phyloP scores from a whole-genome alignment of 73 alveolate genomes.

The Tetrahymena thermophila region DNA sequence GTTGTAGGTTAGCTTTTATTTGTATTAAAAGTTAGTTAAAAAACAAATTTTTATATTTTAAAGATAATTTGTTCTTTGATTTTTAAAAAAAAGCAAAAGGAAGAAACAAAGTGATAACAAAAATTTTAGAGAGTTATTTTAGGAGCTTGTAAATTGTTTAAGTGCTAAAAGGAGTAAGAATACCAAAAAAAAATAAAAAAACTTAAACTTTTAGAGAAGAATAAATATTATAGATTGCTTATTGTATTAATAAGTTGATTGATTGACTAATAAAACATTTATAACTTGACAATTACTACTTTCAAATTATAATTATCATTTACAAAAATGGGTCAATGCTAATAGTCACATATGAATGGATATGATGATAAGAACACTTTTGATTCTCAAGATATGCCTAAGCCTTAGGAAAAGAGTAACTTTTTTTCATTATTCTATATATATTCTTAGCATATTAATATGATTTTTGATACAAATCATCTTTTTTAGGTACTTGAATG shows the following conservation, averaged over 20 bases:
- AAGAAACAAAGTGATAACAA: background rate
- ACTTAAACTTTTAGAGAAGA: too few relatives aligned
- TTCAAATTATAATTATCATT: background rate
- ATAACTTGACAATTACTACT: background rate
- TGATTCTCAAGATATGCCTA: background rate
- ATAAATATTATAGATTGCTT: background rate
- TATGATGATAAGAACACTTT: background rate
- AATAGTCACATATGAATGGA: background rate
- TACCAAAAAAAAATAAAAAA: too few relatives aligned
- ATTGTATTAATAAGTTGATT: background rate
- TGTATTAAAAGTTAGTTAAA: background rate
- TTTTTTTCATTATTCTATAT: background rate
- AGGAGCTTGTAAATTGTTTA: background rate
- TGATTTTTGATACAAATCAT: background rate
- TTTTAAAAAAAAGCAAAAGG: background rate
- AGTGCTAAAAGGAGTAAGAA: background rate
- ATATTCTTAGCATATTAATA: background rate
- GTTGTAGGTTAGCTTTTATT: background rate
- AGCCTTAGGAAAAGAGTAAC: background rate
- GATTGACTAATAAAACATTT: background rate
- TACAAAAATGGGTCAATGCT: background rate
- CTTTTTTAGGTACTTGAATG: too few relatives aligned
- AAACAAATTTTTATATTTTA: background rate
- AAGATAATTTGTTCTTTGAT: background rate
- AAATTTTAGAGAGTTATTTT: background rate